Evolutionary conservation across 352 stramenopile species (phyloP).

Genomic region (Globisporangium iwayamae): DNA sequence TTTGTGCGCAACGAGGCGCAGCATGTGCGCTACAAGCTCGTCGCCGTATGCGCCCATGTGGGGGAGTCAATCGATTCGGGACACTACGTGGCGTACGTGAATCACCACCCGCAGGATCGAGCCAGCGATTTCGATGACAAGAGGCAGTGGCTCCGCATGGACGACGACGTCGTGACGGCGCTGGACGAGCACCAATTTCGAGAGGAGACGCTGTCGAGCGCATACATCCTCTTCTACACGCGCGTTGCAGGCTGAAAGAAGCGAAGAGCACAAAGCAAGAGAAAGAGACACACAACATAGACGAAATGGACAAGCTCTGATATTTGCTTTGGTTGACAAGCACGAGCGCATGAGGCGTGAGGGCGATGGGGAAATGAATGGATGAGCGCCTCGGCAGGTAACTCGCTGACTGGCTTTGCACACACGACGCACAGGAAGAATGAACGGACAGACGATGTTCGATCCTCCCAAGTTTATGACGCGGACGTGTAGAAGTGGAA

Average conservation of each 20-base stretch:
- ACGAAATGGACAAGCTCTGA: slow-evolving; percentile 1
- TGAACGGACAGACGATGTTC: not conserved
- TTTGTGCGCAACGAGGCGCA: slow-evolving; percentile 52
- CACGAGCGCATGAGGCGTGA: not conserved
- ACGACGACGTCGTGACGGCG: slow-evolving; percentile 58
- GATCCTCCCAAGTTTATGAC: slow-evolving; percentile 39
- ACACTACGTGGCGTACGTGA: slow-evolving; percentile 75
- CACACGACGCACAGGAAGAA: not conserved
- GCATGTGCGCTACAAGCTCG: slow-evolving; percentile 46
- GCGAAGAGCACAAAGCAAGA: not conserved
- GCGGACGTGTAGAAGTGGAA: slow-evolving; percentile 87
- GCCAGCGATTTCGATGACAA: not conserved
- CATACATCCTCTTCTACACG: slow-evolving; percentile 79
- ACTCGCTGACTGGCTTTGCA: not conserved
- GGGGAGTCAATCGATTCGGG: slow-evolving; percentile 55
- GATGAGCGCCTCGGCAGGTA: not conserved
- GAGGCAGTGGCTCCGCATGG: slow-evolving; percentile 56
- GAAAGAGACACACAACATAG: slow-evolving; percentile 5
- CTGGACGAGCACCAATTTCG: slow-evolving; percentile 43
- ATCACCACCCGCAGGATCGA: slow-evolving; percentile 5
- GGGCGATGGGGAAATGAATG: not conserved
- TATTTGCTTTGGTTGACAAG: slow-evolving; percentile 4
- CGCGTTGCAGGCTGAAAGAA: slow-evolving; percentile 14
- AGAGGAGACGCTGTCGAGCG: slow-evolving; percentile 48
- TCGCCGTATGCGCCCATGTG: slow-evolving; percentile 72